These are phyloP conservation scores for Cyamopsis tetragonoloba DNA, from an alignment of 306 rosid species.

Conservation along the genomic window DNA sequence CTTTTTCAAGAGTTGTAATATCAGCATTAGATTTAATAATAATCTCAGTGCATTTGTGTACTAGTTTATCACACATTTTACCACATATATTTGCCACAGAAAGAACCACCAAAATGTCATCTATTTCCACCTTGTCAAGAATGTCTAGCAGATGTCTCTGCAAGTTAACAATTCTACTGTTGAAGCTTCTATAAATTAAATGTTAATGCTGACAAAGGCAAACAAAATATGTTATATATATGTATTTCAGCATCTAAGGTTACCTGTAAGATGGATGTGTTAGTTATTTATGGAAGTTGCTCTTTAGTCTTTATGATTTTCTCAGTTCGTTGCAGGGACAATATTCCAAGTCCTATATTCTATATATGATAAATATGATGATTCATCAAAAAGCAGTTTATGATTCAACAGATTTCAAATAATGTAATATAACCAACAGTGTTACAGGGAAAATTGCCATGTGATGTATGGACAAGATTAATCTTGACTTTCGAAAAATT, in stretches of 20 bases:
- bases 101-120: constrained; percentile 53
- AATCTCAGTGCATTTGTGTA: constrained; percentile 33
- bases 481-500: no score
- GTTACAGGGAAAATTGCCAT: no score
- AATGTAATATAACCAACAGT: no score
- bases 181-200: neutral
- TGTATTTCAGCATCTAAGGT: neutral
- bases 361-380: no score
- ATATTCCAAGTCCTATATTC: no score
- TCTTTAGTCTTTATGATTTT: no score
- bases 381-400: no score
- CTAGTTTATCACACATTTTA: constrained; percentile 37
- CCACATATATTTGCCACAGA: constrained; percentile 46
- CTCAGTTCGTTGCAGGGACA: neutral
- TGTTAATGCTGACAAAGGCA: neutral
- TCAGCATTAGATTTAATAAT: constrained; percentile 47
- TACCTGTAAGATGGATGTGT: neutral
- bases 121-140: constrained; percentile 41
- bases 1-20: constrained; percentile 45
- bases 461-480: no score
- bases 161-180: constrained; percentile 22
- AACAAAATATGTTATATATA: neutral
- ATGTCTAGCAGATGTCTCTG: constrained; percentile 49
- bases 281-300: no score
- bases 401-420: no score